Evolutionary conservation across 1,139 yeast species (phyloP), one percentile per base, ranked within the genome.

Genomic region (Nematodospora anomalae): DNA sequence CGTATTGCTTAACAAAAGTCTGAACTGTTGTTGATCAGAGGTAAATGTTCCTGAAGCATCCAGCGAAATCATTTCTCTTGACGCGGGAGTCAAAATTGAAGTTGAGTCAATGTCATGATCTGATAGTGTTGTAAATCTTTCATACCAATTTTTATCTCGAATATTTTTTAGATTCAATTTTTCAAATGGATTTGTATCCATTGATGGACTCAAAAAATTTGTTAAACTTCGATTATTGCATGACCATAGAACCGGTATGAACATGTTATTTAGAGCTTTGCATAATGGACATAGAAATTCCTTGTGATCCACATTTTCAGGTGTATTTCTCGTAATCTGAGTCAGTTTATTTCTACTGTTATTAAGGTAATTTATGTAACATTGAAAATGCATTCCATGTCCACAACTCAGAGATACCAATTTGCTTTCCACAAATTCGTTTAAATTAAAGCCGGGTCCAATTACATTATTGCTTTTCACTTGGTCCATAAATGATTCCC

Each of bases 271-370:
- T 37, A 92, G 67, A 0, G 96, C 83, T 44, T 88, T 87, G 65
- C 98, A 92, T 31, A 92, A 71, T 0, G 98, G 97, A 53, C 98
- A 92, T 25, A 86, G 63, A 47, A 87, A 84, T 50, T 90, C 95
- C 11, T 79, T 77, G 40, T 78, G 78, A 12, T 79, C 80, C 3
- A 74, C 64, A 46, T 84, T 80, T 44, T 84, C 95, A 0, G 97
- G 95, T 5, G 82, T 70, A 40, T 89, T 86, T 54, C 95, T 69
- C 0, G 96, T 85, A 23, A 89, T 79, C 52, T 87, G 95, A 24
- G 74, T 74, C 50, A 77, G 85, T 21, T 83, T 73, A 10, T 68
- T 61, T 37, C 76, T 65, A 32, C 74, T 71, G 13, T 78, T 71
- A 34, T 68, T 67, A 52, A 80, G 62, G 53, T 80, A 86, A 42